Base-by-base conservation (phyloP, 805 yeast genomes). In the Yarrowia sp. region DNA sequence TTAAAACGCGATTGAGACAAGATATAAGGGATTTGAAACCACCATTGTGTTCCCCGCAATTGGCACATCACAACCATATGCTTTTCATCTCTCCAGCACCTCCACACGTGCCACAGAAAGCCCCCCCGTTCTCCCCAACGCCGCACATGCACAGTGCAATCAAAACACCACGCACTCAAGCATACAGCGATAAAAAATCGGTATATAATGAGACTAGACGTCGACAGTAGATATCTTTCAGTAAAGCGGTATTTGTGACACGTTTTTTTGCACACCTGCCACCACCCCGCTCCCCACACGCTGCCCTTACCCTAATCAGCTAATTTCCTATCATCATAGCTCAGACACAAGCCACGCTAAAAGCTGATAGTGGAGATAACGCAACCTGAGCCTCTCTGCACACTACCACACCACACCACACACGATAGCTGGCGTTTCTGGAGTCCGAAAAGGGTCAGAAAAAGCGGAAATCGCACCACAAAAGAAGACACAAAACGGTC, bases 131-230 rank as follows among this genome's bases (percentile, higher is more conserved):
- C 30, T 24, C 58, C 58, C 58, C 58, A 52, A 52, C 58, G 58
- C 58, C 58, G 58, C 58, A 52, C 58, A 52, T 52, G 58, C 58
- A 52, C 58, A 52, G 58, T 52, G 58, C 58, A 52, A 52, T 52
- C 58, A 52, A 52, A 52, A 52, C 58, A 52, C 58, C 43, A 52
- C 58, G 55, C 53, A 52, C 56, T 17, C 30, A 17, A 13, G 39
- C 40, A 34, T 52, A 36, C 58, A 52, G 58, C 58, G 24, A 19
- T 12, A 52, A 20, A n/a, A 17, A 34, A 10, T 3, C 24, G 38
- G 7, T 36, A 36, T 36, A 36, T 36, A 36, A 36, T 36, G 30
- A 24, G 30, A 24, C 30, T 24, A 7, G 30, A 4, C 6, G 30
- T 24, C 30, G 30, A 24, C 30, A 0, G 3, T 24, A 2, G 2